Evolutionary conservation across 2,329 filamentous ascomycete species (phyloP), one percentile per base, ranked within the genome.

Genomic region (Aspergillus brunneoviolaceus): DNA sequence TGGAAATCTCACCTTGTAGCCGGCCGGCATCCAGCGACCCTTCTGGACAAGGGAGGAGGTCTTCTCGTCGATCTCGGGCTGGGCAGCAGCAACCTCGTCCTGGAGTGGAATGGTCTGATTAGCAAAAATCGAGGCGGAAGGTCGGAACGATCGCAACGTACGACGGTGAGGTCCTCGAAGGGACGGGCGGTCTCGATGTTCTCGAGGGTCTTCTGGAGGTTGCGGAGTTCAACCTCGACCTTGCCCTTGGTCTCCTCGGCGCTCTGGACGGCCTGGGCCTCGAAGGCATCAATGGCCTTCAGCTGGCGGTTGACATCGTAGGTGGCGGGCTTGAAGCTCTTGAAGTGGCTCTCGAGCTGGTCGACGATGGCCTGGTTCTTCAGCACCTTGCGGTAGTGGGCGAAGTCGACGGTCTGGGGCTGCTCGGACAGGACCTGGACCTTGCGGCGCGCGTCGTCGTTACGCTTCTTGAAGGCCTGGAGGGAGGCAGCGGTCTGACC

Each of bases 401-500:
- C 80, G 82, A 99, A 98, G 85, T 99, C 92, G 82, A 99, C 87
- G 61, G 87, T 86, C 74, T 92, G 91, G 67, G 94, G 83, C 77
- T 90, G 88, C 81, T 96, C 92, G 66, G 87, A 88, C 61, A 99
- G 91, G 65, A 87, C 73, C 80, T 90, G 87, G 64, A 99, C 85
- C 83, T 94, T 94, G 84, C 95, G 94, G 82, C 94, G 93, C 77
- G 92, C 94, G 79, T 97, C 93, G 78, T 99, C 95, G 85, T 98
- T 97, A 83, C 95, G 93, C 88, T 96, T 95, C 88, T 99, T 99
- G 89, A 99, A 99, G 69, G 91, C 87, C 79, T 94, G 89, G 64
- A 99, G 92, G 64, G 94, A 90, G 73, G 89, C 82, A 70, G 91
- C 93, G 70, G 95, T 99, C 84, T 92, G 91, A 79, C 95, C 95